phyloP scores from a whole-genome alignment of 169 alveolate species.

The Theileria equi region DNA sequence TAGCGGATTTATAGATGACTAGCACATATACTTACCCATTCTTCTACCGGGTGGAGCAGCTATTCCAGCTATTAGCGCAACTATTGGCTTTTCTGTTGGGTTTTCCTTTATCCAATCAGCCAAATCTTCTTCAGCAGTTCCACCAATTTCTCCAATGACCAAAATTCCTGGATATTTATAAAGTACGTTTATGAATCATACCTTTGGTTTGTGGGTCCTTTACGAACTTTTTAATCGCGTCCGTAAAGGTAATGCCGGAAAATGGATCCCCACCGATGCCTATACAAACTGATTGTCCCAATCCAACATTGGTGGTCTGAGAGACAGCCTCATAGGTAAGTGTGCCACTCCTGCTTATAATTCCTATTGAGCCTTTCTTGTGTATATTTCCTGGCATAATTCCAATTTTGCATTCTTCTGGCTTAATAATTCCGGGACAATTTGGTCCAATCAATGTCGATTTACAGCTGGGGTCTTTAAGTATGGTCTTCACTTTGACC shows the following conservation, averaged over 20 bases:
- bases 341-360: conserved; percentile 92
- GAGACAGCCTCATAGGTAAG: conserved; percentile 97
- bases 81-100: conserved; percentile 89
- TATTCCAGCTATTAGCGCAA: conserved; percentile 95
- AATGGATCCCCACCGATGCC: conserved; percentile 99
- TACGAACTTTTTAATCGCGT: conserved; percentile 89
- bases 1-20: neutral
- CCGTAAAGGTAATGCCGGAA: conserved; percentile 96
- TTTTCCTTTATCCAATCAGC: conserved; percentile 92
- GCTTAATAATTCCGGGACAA: conserved; percentile 98
- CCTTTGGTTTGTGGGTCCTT: conserved; percentile 93
- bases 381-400: conserved; percentile 98
- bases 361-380: conserved; percentile 84
- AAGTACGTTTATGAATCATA: conserved; percentile 2
- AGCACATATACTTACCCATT: conserved; percentile 72
- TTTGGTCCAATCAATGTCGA: conserved; percentile 95
- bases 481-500: conserved; percentile 88
- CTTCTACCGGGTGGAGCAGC: conserved; percentile 98
- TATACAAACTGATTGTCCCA: conserved; percentile 96
- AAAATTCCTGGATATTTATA: conserved; percentile 78
- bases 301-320: conserved; percentile 93
- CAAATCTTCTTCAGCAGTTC: conserved; percentile 96
- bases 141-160: conserved; percentile 98
- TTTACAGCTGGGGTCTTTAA: conserved; percentile 77
- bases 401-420: conserved; percentile 98